These are phyloP conservation scores for Verticillium longisporum DNA, from an alignment of 2,329 filamentous ascomycete species.

Conservation along the genomic window DNA sequence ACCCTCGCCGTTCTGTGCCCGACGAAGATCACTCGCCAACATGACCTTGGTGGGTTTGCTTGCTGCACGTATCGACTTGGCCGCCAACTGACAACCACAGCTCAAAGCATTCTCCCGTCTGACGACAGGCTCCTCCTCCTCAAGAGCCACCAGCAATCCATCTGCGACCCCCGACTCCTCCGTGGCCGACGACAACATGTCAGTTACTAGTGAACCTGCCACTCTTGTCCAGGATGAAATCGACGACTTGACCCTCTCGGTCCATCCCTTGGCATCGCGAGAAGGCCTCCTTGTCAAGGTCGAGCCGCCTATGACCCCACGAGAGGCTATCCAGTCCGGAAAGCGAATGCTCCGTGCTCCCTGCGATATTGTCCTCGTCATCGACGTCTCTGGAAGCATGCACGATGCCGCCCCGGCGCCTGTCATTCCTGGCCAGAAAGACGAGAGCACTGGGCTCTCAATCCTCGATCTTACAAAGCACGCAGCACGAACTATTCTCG, in stretches of 20 bases:
- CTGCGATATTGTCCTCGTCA: slow-evolving; percentile 55
- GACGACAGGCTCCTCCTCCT: neutral
- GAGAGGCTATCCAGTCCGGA: slow-evolving; percentile 10
- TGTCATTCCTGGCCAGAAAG: slow-evolving; percentile 20
- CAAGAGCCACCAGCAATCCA: neutral
- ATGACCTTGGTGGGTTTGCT: neutral
- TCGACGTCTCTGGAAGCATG: slow-evolving; percentile 58
- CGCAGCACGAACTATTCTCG: slow-evolving; percentile 49
- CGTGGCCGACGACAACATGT: neutral
- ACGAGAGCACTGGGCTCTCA: slow-evolving; percentile 43
- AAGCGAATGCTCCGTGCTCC: slow-evolving; percentile 30
- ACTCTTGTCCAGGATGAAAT: neutral
- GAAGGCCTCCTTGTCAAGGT: slow-evolving; percentile 40
- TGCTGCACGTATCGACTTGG: neutral
- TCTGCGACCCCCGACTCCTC: neutral
- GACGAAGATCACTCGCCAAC: neutral
- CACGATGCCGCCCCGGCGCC: slow-evolving; percentile 36
- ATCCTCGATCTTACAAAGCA: slow-evolving; percentile 56
- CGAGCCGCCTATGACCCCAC: slow-evolving; percentile 23
- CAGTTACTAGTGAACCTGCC: neutral
- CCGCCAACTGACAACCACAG: neutral
- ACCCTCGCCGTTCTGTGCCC: neutral
- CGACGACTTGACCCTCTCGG: slow-evolving; percentile 11
- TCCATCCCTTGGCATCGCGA: slow-evolving; percentile 30
- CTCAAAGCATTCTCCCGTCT: neutral